Evolutionary conservation across 192 early-diverging fungal species (phyloP), one percentile per base, ranked within the genome.

Genomic region (Umbelopsis sp.): DNA sequence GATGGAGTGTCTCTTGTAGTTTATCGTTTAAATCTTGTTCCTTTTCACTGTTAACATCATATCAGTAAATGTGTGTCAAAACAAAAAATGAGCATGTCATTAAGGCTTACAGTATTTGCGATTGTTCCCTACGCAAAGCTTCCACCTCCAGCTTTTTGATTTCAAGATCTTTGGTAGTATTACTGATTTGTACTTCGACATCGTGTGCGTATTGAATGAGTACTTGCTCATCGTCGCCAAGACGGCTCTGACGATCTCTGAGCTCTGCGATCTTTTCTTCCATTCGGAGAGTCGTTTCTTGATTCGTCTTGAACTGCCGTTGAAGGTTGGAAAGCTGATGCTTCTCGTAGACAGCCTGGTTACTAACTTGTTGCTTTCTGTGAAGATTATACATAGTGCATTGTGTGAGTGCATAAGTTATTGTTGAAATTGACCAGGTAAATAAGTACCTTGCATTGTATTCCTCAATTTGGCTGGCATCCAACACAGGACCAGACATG

Each of bases 21-120:
- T 96, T 93, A 41, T 97, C 96, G 75, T 94, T 94, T 66, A 93
- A 82, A 74, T 97, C 89, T 0, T 78, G 77, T 73, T 96, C 93
- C 32, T 80, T 66, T 71, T 81, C 81, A 31, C 86, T 91, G 29
- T 36, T 25, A 36, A 26, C 51, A 69, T n/a, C 53, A 43, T 17
- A 22, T 26, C 14, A 50, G 4, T 54, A 32, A 69, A 36, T 29
- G 66, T 20, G 0, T 50, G 67, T 3, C 16, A 68, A 49, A 11
- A 66, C 5, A 53, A 45, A 67, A 68, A 44, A 65, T 25, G 4
- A 54, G 74, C 73, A 74, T 81, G n/a, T n/a, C n/a, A n/a, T n/a
- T n/a, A n/a, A 69, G 47, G 88, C 79, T 54, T 91, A 86, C 79
- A 83, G 73, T n/a, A 95, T 83, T 44, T 80, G 74, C 44, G 80